Conservation (phyloP, 1,139 yeast genomes). For the Kodamaea ohmeri region DNA sequence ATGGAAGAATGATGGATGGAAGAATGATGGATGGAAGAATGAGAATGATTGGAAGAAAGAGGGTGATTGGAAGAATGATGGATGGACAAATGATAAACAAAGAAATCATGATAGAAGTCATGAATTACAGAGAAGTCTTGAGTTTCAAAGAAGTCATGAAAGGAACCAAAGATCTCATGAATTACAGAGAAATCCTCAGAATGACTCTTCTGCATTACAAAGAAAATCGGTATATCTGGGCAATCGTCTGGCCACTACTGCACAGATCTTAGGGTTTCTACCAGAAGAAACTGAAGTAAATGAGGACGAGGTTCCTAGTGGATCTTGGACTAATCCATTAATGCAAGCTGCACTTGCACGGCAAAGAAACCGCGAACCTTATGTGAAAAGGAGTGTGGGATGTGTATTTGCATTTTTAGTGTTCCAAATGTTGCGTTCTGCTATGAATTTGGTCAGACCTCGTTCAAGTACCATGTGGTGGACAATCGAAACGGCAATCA, state of each 20-base stretch:
- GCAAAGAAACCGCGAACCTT: conserved; percentile 33
- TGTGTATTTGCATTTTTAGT: conserved; percentile 2
- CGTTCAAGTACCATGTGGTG: not conserved
- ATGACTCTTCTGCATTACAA: too few species aligned
- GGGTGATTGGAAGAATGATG: too few species aligned
- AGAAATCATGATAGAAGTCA: too few species aligned
- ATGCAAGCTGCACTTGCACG: conserved; percentile 36
- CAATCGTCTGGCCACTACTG: too few species aligned
- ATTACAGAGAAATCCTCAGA: too few species aligned
- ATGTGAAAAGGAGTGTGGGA: conserved; percentile 17
- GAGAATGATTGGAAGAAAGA: too few species aligned
- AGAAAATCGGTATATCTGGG: too few species aligned
- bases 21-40: not conserved
- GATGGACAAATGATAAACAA: not conserved
- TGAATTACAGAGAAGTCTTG: too few species aligned
- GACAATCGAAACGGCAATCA: conserved; percentile 9
- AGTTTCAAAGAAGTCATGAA: too few species aligned
- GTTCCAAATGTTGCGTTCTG: conserved; percentile 6
- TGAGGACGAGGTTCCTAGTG: conserved; percentile 25
- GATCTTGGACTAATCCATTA: conserved; percentile 44
- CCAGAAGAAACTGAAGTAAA: conserved; percentile 11
- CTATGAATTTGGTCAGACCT: conserved; percentile 2
- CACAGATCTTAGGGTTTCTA: not conserved
- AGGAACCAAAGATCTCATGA: too few species aligned
- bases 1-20: too few species aligned